Evolutionary conservation across 768 basidiomycete species (phyloP), one percentile per base, ranked within the genome.

Genomic region (Phanerodontia chrysosporium): DNA sequence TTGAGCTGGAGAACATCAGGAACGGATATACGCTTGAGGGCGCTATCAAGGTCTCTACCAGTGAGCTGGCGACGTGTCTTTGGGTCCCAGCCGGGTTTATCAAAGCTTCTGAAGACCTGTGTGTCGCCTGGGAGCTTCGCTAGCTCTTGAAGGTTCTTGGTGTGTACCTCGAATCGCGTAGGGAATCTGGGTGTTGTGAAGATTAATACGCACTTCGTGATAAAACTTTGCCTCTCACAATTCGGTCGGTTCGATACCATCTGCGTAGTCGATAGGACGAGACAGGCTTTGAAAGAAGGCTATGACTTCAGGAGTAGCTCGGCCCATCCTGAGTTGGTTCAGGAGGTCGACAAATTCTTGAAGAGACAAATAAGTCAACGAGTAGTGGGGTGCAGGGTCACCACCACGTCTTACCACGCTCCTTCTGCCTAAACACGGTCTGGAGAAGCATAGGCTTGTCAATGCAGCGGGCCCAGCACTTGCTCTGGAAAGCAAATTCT

Each of bases 341-440:
- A 96, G 76, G 83, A 95, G 90, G 65, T 90, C 80, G 59, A 92
- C 81, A 66, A 96, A 95, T 21, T 27, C 67, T 72, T 42, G 13
- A 35, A 6, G 32, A 7, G 32, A 7, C 32, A 35, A 13, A 7
- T 6, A 6, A 7, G 32, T 35, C 32, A 35, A 35, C 13, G 7
- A 6, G 32, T 13, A 35, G 7, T 35, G n/a, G n/a, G n/a, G 32
- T 35, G 32, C 32, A 35, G 7, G 22, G 8, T 46, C 13, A 18
- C 16, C 13, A 35, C 13, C 13, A 30, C n/a, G n/a, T 35, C 14
- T 16, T 36, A 85, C 87, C 70, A 77, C 90, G 85, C 62, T 94
- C 92, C 66, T 88, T 93, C 70, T 95, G 94, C 35, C 94, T 79
- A 75, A 95, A 96, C 8, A 96, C 94, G 58, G 82, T 83, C 1